A percentile compares a stretch with the other conserved stretches of the same genome.
phyloP scores from a whole-genome alignment of 441 rosid genomes.

The Manihot esculenta region DNA sequence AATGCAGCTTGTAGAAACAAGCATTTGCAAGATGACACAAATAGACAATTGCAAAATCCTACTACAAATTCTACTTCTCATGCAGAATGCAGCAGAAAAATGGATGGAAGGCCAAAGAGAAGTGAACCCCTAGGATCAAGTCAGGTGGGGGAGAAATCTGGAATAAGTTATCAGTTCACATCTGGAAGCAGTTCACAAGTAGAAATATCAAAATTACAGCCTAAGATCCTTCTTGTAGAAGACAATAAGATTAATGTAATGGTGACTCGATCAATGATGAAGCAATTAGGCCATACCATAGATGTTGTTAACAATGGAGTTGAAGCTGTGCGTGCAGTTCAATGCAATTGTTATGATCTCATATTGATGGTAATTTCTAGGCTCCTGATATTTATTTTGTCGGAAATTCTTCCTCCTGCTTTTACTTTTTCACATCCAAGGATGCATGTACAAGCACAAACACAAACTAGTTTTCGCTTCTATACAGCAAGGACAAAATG shows the following conservation, averaged over 20 bases:
- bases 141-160: conserved; percentile 36
- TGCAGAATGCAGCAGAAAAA: conserved; percentile 35
- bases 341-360: conserved; percentile 53
- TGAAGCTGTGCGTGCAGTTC: conserved; percentile 76
- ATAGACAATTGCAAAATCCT: conserved; percentile 21
- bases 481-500: too few relatives aligned
- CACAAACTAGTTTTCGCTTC: background rate
- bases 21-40: conserved; percentile 27
- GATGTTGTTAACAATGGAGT: conserved; percentile 80
- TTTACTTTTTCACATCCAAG: background rate
- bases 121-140: conserved; percentile 33
- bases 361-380: conserved; percentile 71
- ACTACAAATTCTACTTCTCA: too few relatives aligned
- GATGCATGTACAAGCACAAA: background rate
- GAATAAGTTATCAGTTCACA: conserved; percentile 22
- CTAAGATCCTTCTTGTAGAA: conserved; percentile 89
- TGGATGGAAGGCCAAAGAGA: conserved; percentile 28
- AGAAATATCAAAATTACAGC: conserved; percentile 37
- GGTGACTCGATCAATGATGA: conserved; percentile 86
- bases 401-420: background rate
- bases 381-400: background rate
- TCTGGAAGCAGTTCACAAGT: conserved; percentile 31
- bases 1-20: conserved; percentile 31
- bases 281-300: conserved; percentile 68
- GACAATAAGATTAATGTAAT: conserved; percentile 87